Base-by-base conservation (phyloP, 116 monocot species). In the Papilionanthe hybrid region DNA sequence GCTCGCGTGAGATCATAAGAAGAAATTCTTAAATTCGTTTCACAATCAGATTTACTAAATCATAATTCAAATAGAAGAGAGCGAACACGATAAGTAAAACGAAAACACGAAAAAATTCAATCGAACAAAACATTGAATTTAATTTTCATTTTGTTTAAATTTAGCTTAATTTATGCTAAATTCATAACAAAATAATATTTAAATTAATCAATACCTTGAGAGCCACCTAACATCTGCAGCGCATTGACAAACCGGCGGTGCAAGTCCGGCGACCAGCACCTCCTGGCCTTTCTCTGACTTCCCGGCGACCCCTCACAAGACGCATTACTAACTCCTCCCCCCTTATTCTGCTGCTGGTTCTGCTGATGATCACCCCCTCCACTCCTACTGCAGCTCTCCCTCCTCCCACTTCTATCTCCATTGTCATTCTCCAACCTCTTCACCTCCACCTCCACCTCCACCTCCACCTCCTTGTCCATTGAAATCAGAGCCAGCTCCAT, bases 211-310 rank as follows among this genome's bases (percentile, higher is more conserved):
- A 53, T 42, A 97, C 97, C 91, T 88, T 97, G 94, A 79, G 94
- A 90, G 42, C 97, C 94, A 45, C 97, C 97, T 1, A 97, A 56
- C 42, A 88, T 89, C 71, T 97, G 92, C 57, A 97, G 91, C n/a
- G 97, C 97, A 83, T 92, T 91, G 42, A 97, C 97, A 76, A 97
- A 97, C 27, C 92, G 84, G 25, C 89, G 89, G 91, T 97, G 97
- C 86, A 97, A 85, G 75, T 97, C 97, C 65, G 97, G 97, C 55
- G 97, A 91, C 97, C 97, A 97, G 76, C 97, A 94, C 65, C 97
- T 25, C 82, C 97, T 76, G 0, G 94, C 91, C 79, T 97, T 97
- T 58, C 97, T 56, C 37, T 93, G 90, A 25, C 82, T 41, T 67
- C 80, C 48, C 28, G 77, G 67, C 43, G 80, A 60, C 53, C 53